These are phyloP conservation scores for Sporothrix humicola DNA, from an alignment of 2,329 filamentous ascomycete species.

Conservation along the genomic window DNA sequence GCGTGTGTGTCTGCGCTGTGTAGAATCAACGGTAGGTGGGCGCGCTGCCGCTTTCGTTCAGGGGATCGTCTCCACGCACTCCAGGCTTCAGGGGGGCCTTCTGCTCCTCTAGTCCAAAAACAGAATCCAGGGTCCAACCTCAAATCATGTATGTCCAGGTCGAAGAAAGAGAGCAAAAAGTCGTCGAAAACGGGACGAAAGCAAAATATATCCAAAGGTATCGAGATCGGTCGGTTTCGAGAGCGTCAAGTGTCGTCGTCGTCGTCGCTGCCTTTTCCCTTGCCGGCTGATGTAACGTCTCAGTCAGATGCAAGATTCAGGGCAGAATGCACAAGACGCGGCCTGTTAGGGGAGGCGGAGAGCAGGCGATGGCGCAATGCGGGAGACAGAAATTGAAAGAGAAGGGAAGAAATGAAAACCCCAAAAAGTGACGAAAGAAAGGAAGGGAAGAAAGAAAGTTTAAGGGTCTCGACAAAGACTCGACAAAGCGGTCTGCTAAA, in stretches of 20 bases:
- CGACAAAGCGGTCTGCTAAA: background rate
- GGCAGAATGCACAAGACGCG: too few species aligned
- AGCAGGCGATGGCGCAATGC: background rate
- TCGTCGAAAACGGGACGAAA: too few species aligned
- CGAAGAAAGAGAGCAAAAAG: too few species aligned
- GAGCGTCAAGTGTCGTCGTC: background rate
- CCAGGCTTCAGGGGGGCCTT: too few species aligned
- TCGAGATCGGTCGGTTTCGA: too few species aligned
- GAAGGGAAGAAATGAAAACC: background rate
- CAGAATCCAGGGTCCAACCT: too few species aligned
- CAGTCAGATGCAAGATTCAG: background rate
- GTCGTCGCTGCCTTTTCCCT: background rate
- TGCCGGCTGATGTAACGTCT: background rate
- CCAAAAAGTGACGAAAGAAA: background rate
- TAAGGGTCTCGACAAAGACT: background rate
- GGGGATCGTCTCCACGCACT: too few species aligned
- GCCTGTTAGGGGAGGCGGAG: background rate
- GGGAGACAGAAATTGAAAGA: background rate
- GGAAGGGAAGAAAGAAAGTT: background rate
- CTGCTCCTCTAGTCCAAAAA: too few species aligned
- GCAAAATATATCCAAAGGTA: background rate
- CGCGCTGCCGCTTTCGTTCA: too few species aligned
- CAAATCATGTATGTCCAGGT: too few species aligned
- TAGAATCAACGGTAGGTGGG: background rate
- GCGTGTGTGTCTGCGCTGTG: background rate